phyloP scores from a whole-genome alignment of 2,329 filamentous ascomycete species.

The Onygenales sp. region DNA sequence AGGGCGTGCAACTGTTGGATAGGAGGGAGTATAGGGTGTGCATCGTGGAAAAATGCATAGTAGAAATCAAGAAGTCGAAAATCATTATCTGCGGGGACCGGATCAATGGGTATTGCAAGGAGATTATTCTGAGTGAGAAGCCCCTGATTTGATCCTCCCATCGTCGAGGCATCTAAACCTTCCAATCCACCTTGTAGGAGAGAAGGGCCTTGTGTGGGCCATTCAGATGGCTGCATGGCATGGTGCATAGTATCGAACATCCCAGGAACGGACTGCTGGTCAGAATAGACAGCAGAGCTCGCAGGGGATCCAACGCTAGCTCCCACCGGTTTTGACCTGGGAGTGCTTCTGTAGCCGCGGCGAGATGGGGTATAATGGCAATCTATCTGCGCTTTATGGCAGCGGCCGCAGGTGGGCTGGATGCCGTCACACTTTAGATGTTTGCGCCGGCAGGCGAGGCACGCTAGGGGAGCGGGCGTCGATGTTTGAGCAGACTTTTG shows the following conservation, averaged over 20 bases:
- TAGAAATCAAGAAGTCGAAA: constrained; percentile 43
- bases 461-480: constrained; percentile 36
- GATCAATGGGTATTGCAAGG: constrained; percentile 29
- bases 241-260: background rate
- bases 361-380: constrained; percentile 68
- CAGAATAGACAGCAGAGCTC: background rate
- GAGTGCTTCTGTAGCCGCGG: constrained; percentile 51
- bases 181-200: background rate
- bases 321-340: background rate
- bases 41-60: constrained; percentile 46
- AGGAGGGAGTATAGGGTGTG: constrained; percentile 49
- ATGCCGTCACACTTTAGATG: constrained; percentile 70
- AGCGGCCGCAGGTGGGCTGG: constrained; percentile 58
- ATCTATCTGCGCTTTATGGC: constrained; percentile 46
- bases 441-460: constrained; percentile 42
- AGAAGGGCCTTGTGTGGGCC: background rate
- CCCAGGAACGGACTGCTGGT: background rate
- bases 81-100: constrained; percentile 22
- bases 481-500: constrained; percentile 5
- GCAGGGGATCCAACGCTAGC: background rate
- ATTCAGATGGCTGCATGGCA: background rate
- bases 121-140: constrained; percentile 9
- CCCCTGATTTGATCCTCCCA: constrained; percentile 12
- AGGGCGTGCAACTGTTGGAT: constrained; percentile 29
- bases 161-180: constrained; percentile 4